Percentiles rank a stretch among this genome's conserved stretches.
phyloP scores from a whole-genome alignment of 768 basidiomycete species.

The Agrocybe praecox region DNA sequence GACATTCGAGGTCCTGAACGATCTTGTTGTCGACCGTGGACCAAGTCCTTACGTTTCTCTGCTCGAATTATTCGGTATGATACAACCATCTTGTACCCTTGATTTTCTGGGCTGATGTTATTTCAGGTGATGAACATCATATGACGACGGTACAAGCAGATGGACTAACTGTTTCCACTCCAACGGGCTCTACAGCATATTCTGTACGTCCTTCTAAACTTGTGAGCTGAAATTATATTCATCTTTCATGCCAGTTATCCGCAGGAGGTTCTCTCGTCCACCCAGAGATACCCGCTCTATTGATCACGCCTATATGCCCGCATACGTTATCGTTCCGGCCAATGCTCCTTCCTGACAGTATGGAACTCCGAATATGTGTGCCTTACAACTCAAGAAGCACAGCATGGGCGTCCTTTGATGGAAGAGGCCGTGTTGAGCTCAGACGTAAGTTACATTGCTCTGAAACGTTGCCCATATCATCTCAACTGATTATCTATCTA shows the following conservation, averaged over 20 bases:
- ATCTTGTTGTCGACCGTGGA: conserved; percentile 96
- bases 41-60: conserved; percentile 97
- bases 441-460: conserved; percentile 65
- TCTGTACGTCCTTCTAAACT: conserved; percentile 58
- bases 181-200: conserved; percentile 98
- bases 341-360: conserved; percentile 97
- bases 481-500: conserved; percentile 8
- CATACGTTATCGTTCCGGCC: conserved; percentile 98
- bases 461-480: not conserved
- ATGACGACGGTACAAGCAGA: conserved; percentile 99
- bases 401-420: conserved; percentile 99
- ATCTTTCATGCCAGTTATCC: conserved; percentile 65
- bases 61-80: conserved; percentile 94
- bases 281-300: conserved; percentile 94
- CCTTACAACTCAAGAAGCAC: conserved; percentile 98
- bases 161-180: conserved; percentile 92
- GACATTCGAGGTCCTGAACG: conserved; percentile 95
- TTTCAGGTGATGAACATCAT: conserved; percentile 90
- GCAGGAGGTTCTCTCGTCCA: conserved; percentile 98
- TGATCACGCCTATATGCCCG: conserved; percentile 97
- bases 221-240: conserved; percentile 11
- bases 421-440: conserved; percentile 92
- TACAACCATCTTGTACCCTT: conserved; percentile 11
- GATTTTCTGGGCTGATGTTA: not conserved
- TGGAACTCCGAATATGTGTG: conserved; percentile 98